Percentiles rank a stretch among this genome's conserved stretches.
Conservation (phyloP, 345 rosid species). For the Trapa bicornis region DNA sequence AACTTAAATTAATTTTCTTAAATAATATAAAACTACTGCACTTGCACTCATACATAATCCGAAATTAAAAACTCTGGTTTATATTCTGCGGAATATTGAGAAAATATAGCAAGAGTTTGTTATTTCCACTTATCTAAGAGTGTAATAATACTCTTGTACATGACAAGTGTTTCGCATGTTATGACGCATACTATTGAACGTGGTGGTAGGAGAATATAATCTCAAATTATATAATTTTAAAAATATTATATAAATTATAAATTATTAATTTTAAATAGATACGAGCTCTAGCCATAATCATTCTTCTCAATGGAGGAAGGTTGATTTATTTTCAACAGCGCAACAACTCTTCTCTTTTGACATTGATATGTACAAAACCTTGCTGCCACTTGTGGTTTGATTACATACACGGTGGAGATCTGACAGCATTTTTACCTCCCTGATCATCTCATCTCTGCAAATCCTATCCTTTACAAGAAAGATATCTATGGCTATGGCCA, state of each 20-base stretch:
- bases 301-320: neutral
- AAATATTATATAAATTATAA: neutral
- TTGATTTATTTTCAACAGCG: neutral
- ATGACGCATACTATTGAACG: too few species aligned
- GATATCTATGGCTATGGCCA: neutral
- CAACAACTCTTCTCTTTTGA: neutral
- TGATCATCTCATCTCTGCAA: neutral
- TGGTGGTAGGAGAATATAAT: too few species aligned
- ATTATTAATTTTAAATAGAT: neutral
- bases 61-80: too few species aligned
- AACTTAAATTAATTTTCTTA: too few species aligned
- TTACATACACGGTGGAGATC: neutral
- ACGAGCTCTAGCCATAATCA: neutral
- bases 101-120: too few species aligned
- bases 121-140: too few species aligned
- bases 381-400: neutral
- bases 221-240: too few species aligned
- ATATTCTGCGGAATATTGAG: too few species aligned
- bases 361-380: neutral
- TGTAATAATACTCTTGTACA: too few species aligned
- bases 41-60: too few species aligned
- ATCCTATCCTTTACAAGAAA: neutral
- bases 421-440: neutral
- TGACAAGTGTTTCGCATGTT: too few species aligned
- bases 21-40: too few species aligned